Conservation (phyloP, 768 basidiomycete genomes). For the Pleurotus eryngii region DNA sequence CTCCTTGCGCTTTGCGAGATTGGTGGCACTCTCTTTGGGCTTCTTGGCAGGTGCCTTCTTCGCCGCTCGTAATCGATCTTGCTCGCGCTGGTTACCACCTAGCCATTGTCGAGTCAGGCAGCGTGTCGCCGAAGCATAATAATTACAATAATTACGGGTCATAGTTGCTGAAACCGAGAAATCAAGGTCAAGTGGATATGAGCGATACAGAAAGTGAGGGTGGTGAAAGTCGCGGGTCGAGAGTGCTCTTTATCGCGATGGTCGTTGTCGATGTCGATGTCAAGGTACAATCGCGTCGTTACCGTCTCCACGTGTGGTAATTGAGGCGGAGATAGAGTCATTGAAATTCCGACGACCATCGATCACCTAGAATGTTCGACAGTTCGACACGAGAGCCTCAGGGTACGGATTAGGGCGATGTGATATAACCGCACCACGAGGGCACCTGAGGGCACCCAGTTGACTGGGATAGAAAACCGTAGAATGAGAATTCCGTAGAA, state of each 20-base stretch:
- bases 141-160: slow-evolving; percentile 45
- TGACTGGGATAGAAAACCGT: no score
- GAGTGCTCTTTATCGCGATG: not conserved
- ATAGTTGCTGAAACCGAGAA: slow-evolving; percentile 31
- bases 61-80: slow-evolving; percentile 67
- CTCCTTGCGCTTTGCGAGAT: slow-evolving; percentile 70
- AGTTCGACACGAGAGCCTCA: not conserved
- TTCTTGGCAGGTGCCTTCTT: slow-evolving; percentile 63
- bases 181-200: not conserved
- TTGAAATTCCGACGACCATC: not conserved
- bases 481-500: no score
- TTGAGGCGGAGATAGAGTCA: not conserved
- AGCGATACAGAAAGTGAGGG: not conserved
- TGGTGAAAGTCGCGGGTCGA: not conserved
- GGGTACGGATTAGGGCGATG: not conserved
- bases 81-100: slow-evolving; percentile 85
- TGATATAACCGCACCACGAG: no score
- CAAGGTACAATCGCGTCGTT: not conserved
- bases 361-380: not conserved
- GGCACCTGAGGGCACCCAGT: no score
- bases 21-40: slow-evolving; percentile 65
- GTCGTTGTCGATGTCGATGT: not conserved
- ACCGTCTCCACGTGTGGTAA: not conserved
- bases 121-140: slow-evolving; percentile 7
- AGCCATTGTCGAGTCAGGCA: slow-evolving; percentile 8